Evolutionary conservation across 345 rosid genomes (phyloP), one percentile per base, ranked within the genome.

Genomic region (Gossypium mustelinum): DNA sequence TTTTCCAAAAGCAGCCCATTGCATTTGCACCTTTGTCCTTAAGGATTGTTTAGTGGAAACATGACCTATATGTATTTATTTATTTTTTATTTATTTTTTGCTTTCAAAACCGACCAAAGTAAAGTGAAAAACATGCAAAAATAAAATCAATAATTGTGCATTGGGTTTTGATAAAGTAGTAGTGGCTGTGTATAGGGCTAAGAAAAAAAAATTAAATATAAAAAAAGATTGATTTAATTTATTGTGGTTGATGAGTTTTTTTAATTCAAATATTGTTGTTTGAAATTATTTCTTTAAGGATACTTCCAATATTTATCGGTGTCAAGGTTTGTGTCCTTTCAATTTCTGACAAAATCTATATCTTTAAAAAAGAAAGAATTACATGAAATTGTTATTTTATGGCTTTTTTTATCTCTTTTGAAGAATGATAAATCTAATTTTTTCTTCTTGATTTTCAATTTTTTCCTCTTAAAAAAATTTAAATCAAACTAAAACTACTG

Each of bases 121-220:
- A 34, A 54, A 54, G 57, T 54, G 41, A 34, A n/a, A 54, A 54
- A 54, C 18, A 54, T 7, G 57, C 10, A 10, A 57, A 57, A 57
- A 34, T 34, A 11, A 57, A 57, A 57, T 66, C 54, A 66, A 66
- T 18, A 65, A 75, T 78, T 75, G 81, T 80, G 87, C 81, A 58
- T 78, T 56, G 85, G 82, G 76, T 48, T 80, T 29, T 73, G 83
- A 62, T 47, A 84, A 81, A 84, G 69, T 64, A 41, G 25, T 3
- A 34, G n/a, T 34, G 41, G 7, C 41, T 34, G 41, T 34, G 1
- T 5, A 1, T 0, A 5, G 41, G 41, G 41, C 41, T 34, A 4
- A 34, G 7, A 34, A 34, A 34, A 29, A 29, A 5, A 34, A 5
- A 5, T 5, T 34, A 5, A 34, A 34, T 4, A 34, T 34, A 34